Percentiles rank a stretch among this genome's conserved stretches.
phyloP scores from a whole-genome alignment of 495 filamentous ascomycete genomes.

The Penicillium alfredii region DNA sequence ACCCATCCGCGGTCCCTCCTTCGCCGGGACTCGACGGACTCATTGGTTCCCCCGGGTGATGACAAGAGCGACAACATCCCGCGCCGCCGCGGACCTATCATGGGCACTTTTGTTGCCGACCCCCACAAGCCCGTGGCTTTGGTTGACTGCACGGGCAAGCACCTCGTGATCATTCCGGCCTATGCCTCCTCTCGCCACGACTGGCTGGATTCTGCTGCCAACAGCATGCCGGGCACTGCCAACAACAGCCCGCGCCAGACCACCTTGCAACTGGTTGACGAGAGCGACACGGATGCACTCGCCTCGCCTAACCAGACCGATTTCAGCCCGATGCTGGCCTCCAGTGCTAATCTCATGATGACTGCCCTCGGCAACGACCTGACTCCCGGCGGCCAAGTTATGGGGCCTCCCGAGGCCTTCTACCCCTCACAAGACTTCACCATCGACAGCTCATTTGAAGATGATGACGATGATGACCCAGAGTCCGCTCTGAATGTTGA shows the following conservation, averaged over 20 bases:
- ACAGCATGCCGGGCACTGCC: conserved; percentile 46
- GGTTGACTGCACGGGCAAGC: conserved; percentile 61
- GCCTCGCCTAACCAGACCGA: conserved; percentile 42
- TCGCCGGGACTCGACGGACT: conserved; percentile 46
- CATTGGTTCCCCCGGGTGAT: conserved; percentile 39
- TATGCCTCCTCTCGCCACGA: conserved; percentile 45
- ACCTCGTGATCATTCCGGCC: conserved; percentile 61
- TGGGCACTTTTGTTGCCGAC: conserved; percentile 49
- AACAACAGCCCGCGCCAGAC: conserved; percentile 49
- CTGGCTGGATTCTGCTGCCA: conserved; percentile 43
- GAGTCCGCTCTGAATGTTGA: conserved; percentile 59
- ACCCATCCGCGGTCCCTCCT: conserved; percentile 52
- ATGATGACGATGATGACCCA: conserved; percentile 59
- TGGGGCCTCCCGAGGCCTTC: conserved; percentile 73
- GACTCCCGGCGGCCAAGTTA: conserved; percentile 57
- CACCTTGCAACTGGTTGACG: conserved; percentile 44
- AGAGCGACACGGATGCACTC: conserved; percentile 47
- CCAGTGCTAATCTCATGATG: conserved; percentile 72
- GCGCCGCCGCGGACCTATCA: conserved; percentile 50
- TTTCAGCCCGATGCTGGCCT: conserved; percentile 56
- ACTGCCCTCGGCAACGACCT: conserved; percentile 54
- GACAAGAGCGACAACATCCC: conserved; percentile 48
- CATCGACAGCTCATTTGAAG: conserved; percentile 48
- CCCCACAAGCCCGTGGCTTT: conserved; percentile 68
- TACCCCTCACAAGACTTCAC: conserved; percentile 59